phyloP scores from a whole-genome alignment of 2,329 filamentous ascomycete species.

The Neofusicoccum sp. region DNA sequence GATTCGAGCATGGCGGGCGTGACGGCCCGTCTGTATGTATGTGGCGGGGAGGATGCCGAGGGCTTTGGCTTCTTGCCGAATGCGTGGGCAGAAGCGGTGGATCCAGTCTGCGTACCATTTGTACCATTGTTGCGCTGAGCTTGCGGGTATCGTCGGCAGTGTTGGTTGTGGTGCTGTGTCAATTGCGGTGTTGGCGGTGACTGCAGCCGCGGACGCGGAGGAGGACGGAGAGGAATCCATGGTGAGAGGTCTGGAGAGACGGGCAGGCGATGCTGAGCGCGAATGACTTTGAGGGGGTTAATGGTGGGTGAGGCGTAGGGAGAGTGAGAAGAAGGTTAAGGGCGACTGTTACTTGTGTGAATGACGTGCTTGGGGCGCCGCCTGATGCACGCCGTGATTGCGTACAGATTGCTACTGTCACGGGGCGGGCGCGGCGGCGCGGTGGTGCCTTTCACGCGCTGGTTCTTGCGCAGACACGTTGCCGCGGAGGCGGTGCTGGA shows the following conservation, averaged over 20 bases:
- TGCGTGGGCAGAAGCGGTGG: background rate
- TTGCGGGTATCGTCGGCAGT: too few species aligned
- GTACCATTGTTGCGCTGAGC: background rate
- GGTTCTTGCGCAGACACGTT: too few species aligned
- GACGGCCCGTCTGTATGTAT: background rate
- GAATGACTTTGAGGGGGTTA: too few species aligned
- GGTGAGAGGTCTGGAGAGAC: background rate
- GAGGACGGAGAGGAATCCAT: background rate
- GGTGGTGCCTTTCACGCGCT: too few species aligned
- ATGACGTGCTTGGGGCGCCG: too few species aligned
- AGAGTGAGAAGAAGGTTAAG: too few species aligned
- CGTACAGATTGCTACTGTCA: too few species aligned
- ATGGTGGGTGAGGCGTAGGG: too few species aligned
- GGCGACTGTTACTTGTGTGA: too few species aligned
- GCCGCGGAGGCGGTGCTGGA: too few species aligned
- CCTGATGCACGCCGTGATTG: too few species aligned
- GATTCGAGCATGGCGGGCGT: background rate
- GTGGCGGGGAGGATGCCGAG: background rate
- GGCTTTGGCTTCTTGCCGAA: constrained; percentile 5
- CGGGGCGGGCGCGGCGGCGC: too few species aligned
- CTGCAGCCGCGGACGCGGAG: background rate
- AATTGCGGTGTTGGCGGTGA: background rate
- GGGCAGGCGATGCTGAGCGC: background rate
- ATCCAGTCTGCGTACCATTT: background rate
- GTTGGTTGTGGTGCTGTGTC: background rate